Percentiles rank a stretch among this genome's conserved stretches.
Evolutionary conservation across 768 basidiomycete genomes (phyloP).

Genomic region (Rubroboletus pulcherrimus): DNA sequence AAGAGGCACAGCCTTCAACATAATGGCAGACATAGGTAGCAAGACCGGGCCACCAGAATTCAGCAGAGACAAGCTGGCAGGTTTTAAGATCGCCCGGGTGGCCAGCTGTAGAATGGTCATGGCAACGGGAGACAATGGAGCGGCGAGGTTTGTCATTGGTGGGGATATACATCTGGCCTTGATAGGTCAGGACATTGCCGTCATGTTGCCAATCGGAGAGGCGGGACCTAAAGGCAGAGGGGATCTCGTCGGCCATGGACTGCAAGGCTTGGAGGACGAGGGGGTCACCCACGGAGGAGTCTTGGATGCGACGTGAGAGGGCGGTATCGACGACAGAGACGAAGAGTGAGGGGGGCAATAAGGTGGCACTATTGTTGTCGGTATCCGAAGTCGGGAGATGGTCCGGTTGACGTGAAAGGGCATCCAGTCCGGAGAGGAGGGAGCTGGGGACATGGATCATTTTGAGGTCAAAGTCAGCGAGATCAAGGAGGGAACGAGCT

Average conservation of each 20-base stretch:
- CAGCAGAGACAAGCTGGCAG: fast-evolving
- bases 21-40: fast-evolving
- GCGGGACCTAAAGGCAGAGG: fast-evolving
- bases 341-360: no score
- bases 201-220: fast-evolving
- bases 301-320: not conserved
- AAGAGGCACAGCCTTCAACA: fast-evolving
- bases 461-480: not conserved
- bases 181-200: not conserved
- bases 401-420: fast-evolving
- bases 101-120: fast-evolving
- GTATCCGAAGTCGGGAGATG: fast-evolving
- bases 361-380: fast-evolving
- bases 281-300: fast-evolving
- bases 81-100: not conserved
- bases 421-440: fast-evolving
- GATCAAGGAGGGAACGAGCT: not conserved
- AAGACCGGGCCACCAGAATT: not conserved
- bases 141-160: fast-evolving
- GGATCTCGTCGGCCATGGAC: fast-evolving
- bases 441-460: not conserved
- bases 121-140: fast-evolving
- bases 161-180: fast-evolving
- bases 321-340: fast-evolving
- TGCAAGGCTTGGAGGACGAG: not conserved